Conservation (phyloP, 2,329 filamentous ascomycete genomes). For the Purpureocillium lavendulum region DNA sequence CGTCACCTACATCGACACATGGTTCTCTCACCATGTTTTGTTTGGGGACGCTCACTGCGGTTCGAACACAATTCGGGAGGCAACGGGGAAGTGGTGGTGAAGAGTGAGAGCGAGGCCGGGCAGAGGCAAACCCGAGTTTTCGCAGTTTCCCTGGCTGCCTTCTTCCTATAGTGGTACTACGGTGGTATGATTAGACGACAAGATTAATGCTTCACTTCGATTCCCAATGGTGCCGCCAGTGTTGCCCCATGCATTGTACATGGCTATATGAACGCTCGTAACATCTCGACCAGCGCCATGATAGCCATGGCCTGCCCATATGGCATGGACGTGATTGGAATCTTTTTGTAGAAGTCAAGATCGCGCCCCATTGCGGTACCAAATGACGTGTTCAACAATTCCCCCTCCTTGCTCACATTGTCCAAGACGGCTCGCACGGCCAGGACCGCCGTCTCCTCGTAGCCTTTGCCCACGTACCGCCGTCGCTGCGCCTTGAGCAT, state of each 20-base stretch:
- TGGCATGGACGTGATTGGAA: constrained; percentile 71
- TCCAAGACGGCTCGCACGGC: constrained; percentile 60
- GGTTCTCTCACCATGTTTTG: constrained; percentile 13
- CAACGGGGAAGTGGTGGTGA: constrained; percentile 8
- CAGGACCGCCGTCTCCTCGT: constrained; percentile 51
- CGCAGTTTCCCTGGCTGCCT: too few relatives aligned
- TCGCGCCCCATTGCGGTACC: constrained; percentile 69
- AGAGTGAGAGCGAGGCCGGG: too few relatives aligned
- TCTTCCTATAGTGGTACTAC: too few relatives aligned
- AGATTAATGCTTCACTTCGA: too few relatives aligned
- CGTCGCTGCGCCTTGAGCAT: constrained; percentile 67
- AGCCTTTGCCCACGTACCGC: constrained; percentile 57
- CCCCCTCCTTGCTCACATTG: constrained; percentile 58
- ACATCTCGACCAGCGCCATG: constrained; percentile 68
- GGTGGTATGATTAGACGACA: too few relatives aligned
- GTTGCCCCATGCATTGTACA: too few relatives aligned
- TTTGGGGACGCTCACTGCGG: constrained; percentile 19
- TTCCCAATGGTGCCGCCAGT: too few relatives aligned
- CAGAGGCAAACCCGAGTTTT: too few relatives aligned
- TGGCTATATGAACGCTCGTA: constrained; percentile 40
- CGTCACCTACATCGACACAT: constrained; percentile 17
- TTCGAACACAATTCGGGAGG: constrained; percentile 9
- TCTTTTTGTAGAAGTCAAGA: constrained; percentile 70
- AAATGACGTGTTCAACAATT: constrained; percentile 67
- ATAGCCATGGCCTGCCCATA: constrained; percentile 82